phyloP scores from a whole-genome alignment of 768 basidiomycete genomes.

The Pholiota conissans region DNA sequence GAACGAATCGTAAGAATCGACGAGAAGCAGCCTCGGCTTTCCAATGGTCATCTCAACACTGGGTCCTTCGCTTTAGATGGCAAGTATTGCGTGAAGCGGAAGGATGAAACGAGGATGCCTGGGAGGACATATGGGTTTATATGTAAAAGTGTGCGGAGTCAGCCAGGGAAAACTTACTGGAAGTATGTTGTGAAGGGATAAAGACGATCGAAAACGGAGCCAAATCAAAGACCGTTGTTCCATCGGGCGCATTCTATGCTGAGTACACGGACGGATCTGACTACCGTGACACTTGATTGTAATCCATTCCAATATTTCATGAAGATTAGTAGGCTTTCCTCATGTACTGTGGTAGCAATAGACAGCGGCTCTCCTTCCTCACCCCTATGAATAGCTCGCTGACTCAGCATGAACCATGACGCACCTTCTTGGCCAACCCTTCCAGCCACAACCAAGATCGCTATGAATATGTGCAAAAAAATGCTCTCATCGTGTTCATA shows the following conservation, averaged over 20 bases:
- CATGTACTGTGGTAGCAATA: neutral
- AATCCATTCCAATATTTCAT: too few relatives aligned
- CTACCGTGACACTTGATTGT: neutral
- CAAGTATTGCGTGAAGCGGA: neutral
- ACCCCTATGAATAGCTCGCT: neutral
- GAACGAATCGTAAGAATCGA: slow-evolving; percentile 88
- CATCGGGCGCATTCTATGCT: neutral
- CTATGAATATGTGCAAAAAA: neutral
- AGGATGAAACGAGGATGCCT: neutral
- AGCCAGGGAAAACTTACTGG: slow-evolving; percentile 3
- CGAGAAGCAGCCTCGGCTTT: slow-evolving; percentile 58
- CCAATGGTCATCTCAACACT: slow-evolving; percentile 22
- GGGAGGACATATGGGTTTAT: neutral
- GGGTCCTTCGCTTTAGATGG: neutral
- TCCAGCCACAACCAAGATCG: neutral
- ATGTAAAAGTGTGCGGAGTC: neutral
- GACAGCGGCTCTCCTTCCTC: neutral
- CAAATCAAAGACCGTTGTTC: neutral
- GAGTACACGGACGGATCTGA: neutral
- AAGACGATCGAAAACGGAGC: slow-evolving; percentile 4
- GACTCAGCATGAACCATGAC: neutral
- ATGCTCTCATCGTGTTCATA: neutral
- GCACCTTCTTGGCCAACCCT: neutral
- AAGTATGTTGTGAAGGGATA: neutral
- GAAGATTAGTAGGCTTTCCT: too few relatives aligned